Percentiles rank a stretch among this genome's conserved stretches.
Evolutionary conservation across 2,329 filamentous ascomycete species (phyloP).

Genomic region (Cladosporium austrohemisphaericum): DNA sequence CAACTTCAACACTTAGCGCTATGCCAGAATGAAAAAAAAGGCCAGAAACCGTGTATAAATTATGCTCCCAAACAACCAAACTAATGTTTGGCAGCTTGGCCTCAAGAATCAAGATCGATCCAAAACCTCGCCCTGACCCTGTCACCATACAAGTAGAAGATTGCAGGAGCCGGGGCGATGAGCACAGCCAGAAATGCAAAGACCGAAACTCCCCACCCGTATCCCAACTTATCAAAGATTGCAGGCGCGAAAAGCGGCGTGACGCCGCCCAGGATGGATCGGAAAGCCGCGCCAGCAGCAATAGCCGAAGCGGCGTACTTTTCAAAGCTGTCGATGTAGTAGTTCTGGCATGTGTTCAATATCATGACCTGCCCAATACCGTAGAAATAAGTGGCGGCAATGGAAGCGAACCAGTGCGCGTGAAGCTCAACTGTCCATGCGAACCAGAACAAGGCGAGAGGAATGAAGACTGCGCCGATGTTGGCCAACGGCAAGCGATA

Average conservation of each 20-base stretch:
- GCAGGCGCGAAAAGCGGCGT: slow-evolving; percentile 45
- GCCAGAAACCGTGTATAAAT: too few species aligned
- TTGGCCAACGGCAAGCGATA: slow-evolving; percentile 46
- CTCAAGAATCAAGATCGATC: slow-evolving; percentile 30
- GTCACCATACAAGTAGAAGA: slow-evolving; percentile 49
- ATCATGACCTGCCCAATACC: slow-evolving; percentile 53
- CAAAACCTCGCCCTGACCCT: slow-evolving; percentile 44
- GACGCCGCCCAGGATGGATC: slow-evolving; percentile 45
- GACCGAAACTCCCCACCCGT: slow-evolving; percentile 50
- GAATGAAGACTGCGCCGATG: slow-evolving; percentile 43
- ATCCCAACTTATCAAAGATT: slow-evolving; percentile 44
- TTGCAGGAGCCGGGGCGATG: slow-evolving; percentile 47
- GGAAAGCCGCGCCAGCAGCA: slow-evolving; percentile 48
- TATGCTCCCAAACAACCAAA: too few species aligned
- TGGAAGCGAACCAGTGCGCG: slow-evolving; percentile 40
- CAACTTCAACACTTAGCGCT: too few species aligned
- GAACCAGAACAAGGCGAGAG: slow-evolving; percentile 42
- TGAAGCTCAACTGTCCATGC: slow-evolving; percentile 43
- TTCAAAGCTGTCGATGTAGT: slow-evolving; percentile 53
- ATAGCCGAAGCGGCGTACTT: slow-evolving; percentile 50
- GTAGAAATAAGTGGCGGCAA: slow-evolving; percentile 46
- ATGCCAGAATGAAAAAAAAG: too few species aligned
- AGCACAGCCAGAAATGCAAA: slow-evolving; percentile 46
- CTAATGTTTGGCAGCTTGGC: too few species aligned
- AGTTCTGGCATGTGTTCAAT: slow-evolving; percentile 52